Conservation (phyloP, 805 yeast genomes). For the Metahyphopichia silvanorum region DNA sequence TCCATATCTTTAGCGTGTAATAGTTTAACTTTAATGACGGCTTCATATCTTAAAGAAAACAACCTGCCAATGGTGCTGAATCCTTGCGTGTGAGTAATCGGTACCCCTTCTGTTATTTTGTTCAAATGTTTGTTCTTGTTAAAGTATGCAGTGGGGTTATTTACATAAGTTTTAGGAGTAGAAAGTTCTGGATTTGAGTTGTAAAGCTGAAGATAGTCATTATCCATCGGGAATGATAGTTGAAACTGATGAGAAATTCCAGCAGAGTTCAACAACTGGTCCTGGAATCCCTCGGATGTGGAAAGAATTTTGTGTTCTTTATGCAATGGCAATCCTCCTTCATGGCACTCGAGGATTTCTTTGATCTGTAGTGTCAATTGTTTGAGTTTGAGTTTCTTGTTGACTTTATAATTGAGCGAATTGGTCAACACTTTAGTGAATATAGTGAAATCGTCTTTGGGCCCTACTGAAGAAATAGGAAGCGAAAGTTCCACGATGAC, state of each 20-base stretch:
- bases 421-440: constrained; percentile 41
- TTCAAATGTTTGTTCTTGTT: constrained; percentile 17
- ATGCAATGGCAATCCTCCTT: constrained; percentile 47
- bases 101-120: constrained; percentile 36
- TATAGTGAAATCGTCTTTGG: constrained; percentile 46
- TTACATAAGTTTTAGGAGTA: constrained; percentile 3
- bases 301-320: constrained; percentile 42
- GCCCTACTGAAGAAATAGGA: constrained; percentile 57
- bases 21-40: constrained; percentile 47
- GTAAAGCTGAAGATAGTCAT: constrained; percentile 30
- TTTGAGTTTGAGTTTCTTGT: constrained; percentile 37
- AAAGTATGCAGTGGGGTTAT: constrained; percentile 14
- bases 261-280: constrained; percentile 20
- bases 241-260: constrained; percentile 22
- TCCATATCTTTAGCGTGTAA: constrained; percentile 49
- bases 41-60: constrained; percentile 50
- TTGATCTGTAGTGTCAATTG: constrained; percentile 45
- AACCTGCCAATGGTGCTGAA: constrained; percentile 51
- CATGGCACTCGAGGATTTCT: constrained; percentile 53
- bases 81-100: constrained; percentile 45
- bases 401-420: constrained; percentile 24
- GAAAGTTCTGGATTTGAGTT: constrained; percentile 2
- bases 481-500: constrained; percentile 44
- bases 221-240: constrained; percentile 30
- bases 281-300: constrained; percentile 23